A percentile compares a stretch with the other conserved stretches of the same genome.
Evolutionary conservation across 129 eudicot species (phyloP).

Genomic region (Flaveria ramosissima): DNA sequence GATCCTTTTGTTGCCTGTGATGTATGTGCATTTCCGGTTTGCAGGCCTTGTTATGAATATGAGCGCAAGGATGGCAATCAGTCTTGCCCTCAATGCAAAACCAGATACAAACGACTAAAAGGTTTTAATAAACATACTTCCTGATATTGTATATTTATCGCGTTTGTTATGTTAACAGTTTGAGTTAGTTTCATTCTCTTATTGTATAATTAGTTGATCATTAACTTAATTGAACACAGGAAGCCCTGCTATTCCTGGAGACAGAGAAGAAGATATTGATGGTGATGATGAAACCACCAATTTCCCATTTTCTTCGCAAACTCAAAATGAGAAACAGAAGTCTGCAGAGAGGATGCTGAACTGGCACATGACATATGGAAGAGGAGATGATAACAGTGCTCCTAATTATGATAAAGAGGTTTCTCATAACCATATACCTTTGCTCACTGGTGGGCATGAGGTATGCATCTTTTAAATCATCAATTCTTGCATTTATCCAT

Average conservation of each 20-base stretch:
- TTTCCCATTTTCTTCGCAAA: slow-evolving; percentile 53
- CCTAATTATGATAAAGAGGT: slow-evolving; percentile 91
- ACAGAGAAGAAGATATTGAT: slow-evolving; percentile 64
- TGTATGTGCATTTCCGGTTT: slow-evolving; percentile 83
- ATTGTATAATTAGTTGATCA: not conserved
- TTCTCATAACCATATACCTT: slow-evolving; percentile 79
- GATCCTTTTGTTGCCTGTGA: slow-evolving; percentile 86
- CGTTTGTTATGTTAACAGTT: not conserved
- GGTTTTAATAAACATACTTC: slow-evolving; percentile 43
- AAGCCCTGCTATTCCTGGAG: slow-evolving; percentile 81
- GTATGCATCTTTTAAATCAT: slow-evolving; percentile 30
- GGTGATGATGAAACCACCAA: slow-evolving; percentile 58
- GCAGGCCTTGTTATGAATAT: slow-evolving; percentile 90
- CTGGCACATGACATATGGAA: slow-evolving; percentile 86
- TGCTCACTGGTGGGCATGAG: slow-evolving; percentile 73
- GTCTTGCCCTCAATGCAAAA: slow-evolving; percentile 94
- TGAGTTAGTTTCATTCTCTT: not conserved
- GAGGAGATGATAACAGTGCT: slow-evolving; percentile 58
- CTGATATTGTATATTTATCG: not conserved
- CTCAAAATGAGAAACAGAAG: slow-evolving; percentile 71
- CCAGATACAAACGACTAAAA: slow-evolving; percentile 87
- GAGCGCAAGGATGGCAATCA: slow-evolving; percentile 88
- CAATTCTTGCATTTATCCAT: not conserved
- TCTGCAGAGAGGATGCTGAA: slow-evolving; percentile 72
- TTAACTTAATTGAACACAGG: slow-evolving; percentile 41